These are phyloP conservation scores for Fomitopsis betulina DNA, from an alignment of 1,284 basidiomycete genomes.

Conservation along the genomic window DNA sequence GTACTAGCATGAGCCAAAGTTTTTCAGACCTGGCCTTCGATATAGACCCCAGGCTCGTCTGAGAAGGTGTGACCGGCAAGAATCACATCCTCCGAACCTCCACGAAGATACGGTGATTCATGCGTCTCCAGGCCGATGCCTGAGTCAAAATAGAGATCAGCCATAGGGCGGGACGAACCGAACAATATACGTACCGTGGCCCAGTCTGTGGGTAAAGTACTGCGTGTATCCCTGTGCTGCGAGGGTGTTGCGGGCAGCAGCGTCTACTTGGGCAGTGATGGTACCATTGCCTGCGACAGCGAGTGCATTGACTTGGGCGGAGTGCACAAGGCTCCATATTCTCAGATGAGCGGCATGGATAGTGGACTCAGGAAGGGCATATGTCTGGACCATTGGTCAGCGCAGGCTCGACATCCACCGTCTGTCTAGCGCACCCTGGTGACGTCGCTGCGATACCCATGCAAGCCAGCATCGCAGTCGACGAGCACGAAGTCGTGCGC, in stretches of 20 bases:
- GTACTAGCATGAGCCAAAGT: background rate
- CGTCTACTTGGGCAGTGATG: conserved; percentile 57
- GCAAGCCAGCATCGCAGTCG: conserved; percentile 67
- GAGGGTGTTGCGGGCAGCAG: conserved; percentile 58
- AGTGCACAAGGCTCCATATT: conserved; percentile 66
- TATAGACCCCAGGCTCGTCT: conserved; percentile 82
- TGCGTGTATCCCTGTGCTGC: conserved; percentile 39
- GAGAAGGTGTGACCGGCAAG: conserved; percentile 72
- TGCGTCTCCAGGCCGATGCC: conserved; percentile 84
- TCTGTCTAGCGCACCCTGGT: conserved; percentile 52
- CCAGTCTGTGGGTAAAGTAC: conserved; percentile 80
- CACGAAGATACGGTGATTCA: conserved; percentile 76
- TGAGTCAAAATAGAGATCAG: conserved; percentile 17
- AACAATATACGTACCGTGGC: conserved; percentile 50
- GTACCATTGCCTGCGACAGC: conserved; percentile 43
- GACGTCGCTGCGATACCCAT: conserved; percentile 76
- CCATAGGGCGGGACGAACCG: background rate
- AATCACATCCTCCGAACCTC: conserved; percentile 58
- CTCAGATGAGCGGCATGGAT: conserved; percentile 51
- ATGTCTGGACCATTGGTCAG: conserved; percentile 44
- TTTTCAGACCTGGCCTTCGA: conserved; percentile 59
- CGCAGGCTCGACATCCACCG: background rate
- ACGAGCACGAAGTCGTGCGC: conserved; percentile 70
- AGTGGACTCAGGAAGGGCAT: conserved; percentile 54
- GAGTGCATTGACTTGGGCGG: conserved; percentile 60